Conservation (phyloP, 2,329 filamentous ascomycete species). For the Tolypocladium ophioglossoides region DNA sequence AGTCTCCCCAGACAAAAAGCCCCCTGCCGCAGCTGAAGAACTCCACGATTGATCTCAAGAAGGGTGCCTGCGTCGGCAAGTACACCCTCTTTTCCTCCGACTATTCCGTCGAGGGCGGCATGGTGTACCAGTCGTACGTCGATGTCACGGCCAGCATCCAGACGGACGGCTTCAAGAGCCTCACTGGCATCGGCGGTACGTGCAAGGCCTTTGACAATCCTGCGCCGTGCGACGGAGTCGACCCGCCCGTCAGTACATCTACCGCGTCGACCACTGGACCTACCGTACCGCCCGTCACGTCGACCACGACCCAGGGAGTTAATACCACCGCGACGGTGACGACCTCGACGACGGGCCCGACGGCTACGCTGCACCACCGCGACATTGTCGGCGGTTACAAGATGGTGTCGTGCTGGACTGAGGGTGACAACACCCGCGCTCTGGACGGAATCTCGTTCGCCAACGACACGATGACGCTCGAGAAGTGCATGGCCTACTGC, state of each 20-base stretch:
- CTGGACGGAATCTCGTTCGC: constrained; percentile 28
- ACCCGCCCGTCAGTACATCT: constrained; percentile 6
- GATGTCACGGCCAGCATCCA: constrained; percentile 32
- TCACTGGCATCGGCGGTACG: constrained; percentile 30
- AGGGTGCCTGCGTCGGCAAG: constrained; percentile 32
- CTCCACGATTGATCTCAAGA: constrained; percentile 26
- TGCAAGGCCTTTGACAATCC: constrained; percentile 30
- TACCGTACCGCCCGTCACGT: constrained; percentile 4
- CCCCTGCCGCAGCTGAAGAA: constrained; percentile 30
- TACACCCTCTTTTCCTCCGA: constrained; percentile 38
- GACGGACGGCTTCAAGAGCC: constrained; percentile 38
- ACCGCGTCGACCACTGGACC: constrained; percentile 6
- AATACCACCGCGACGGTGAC: background rate
- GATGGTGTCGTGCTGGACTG: constrained; percentile 38
- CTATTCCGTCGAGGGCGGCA: constrained; percentile 31
- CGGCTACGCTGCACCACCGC: constrained; percentile 17
- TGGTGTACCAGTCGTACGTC: constrained; percentile 33
- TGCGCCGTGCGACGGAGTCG: constrained; percentile 14
- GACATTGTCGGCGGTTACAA: constrained; percentile 31
- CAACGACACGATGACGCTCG: constrained; percentile 39
- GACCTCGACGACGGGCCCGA: constrained; percentile 1
- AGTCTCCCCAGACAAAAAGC: constrained; percentile 26
- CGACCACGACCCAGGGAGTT: background rate
- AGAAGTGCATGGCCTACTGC: constrained; percentile 35
- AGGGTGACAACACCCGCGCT: constrained; percentile 32